Evolutionary conservation across 768 basidiomycete genomes (phyloP).

Genomic region (Rhodocollybia butyracea): DNA sequence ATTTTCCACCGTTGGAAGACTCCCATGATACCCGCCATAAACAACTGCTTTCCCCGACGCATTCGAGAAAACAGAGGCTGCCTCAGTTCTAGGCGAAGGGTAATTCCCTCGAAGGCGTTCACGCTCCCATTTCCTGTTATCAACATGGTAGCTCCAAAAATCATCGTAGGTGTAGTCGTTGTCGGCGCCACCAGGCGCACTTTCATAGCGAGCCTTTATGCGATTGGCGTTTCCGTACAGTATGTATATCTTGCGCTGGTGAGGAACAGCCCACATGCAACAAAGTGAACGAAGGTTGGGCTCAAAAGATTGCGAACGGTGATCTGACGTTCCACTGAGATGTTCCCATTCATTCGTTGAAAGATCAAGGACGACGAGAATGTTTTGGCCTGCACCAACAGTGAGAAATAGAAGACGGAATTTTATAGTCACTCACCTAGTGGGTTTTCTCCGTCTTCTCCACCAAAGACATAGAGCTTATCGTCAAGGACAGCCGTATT

Average conservation of each 20-base stretch:
- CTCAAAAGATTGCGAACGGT: slow-evolving; percentile 3
- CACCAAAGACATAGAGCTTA: neutral
- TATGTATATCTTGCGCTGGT: no score
- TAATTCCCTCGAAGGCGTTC: slow-evolving; percentile 22
- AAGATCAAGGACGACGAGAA: slow-evolving; percentile 21
- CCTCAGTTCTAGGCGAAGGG: slow-evolving; percentile 23
- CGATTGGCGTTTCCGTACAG: slow-evolving; percentile 13
- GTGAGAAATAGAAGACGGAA: neutral
- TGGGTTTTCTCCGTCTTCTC: no score
- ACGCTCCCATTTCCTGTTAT: slow-evolving; percentile 15
- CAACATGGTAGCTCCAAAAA: slow-evolving; percentile 23
- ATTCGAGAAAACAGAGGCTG: slow-evolving; percentile 13
- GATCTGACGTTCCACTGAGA: slow-evolving; percentile 10
- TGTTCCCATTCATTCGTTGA: slow-evolving; percentile 16
- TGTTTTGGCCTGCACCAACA: slow-evolving; percentile 14
- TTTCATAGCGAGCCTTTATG: slow-evolving; percentile 12
- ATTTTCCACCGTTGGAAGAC: neutral
- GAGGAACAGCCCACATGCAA: slow-evolving; percentile 16
- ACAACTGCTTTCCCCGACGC: neutral
- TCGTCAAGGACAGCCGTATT: neutral
- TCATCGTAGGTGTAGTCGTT: slow-evolving; percentile 17
- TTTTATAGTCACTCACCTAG: no score
- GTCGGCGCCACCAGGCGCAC: neutral
- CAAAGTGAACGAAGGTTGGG: slow-evolving; percentile 19
- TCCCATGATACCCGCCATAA: slow-evolving; percentile 6